phyloP scores from a whole-genome alignment of 805 yeast genomes.

The Candida insectorum region DNA sequence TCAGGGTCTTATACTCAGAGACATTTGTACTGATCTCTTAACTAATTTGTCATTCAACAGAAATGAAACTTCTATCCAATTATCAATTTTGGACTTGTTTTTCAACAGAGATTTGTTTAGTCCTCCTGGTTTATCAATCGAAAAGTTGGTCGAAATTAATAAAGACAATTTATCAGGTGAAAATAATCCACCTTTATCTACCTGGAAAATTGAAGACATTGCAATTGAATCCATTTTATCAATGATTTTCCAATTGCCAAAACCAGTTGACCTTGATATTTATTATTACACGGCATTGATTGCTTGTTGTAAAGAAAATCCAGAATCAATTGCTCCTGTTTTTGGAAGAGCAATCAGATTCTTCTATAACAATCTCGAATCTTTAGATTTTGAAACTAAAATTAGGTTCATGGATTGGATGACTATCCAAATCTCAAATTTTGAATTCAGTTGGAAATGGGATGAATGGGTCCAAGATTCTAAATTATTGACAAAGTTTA shows the following conservation, averaged over 20 bases:
- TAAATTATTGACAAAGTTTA: constrained; percentile 36
- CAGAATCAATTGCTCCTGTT: constrained; percentile 81
- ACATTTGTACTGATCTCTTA: constrained; percentile 69
- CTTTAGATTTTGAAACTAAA: constrained; percentile 73
- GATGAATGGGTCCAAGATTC: constrained; percentile 80
- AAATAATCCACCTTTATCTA: constrained; percentile 48
- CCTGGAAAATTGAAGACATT: constrained; percentile 90
- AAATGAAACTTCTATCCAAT: constrained; percentile 79
- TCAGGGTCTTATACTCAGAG: constrained; percentile 60
- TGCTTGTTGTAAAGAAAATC: constrained; percentile 78
- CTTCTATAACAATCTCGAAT: constrained; percentile 63
- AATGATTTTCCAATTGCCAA: constrained; percentile 73
- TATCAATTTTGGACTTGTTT: constrained; percentile 68
- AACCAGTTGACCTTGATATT: constrained; percentile 60
- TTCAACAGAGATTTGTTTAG: constrained; percentile 55
- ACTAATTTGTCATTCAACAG: constrained; percentile 86
- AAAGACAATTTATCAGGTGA: constrained; percentile 42
- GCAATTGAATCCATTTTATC: constrained; percentile 80
- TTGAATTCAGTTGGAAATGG: constrained; percentile 98
- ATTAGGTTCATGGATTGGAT: constrained; percentile 84
- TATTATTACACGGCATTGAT: constrained; percentile 84
- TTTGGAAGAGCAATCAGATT: constrained; percentile 89
- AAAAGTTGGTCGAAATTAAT: constrained; percentile 48
- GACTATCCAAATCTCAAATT: constrained; percentile 87
- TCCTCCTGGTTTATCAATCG: constrained; percentile 72